Percentiles rank a stretch among this genome's conserved stretches.
Evolutionary conservation across 2,329 filamentous ascomycete genomes (phyloP).

Genomic region (Xylariaceae sp.): DNA sequence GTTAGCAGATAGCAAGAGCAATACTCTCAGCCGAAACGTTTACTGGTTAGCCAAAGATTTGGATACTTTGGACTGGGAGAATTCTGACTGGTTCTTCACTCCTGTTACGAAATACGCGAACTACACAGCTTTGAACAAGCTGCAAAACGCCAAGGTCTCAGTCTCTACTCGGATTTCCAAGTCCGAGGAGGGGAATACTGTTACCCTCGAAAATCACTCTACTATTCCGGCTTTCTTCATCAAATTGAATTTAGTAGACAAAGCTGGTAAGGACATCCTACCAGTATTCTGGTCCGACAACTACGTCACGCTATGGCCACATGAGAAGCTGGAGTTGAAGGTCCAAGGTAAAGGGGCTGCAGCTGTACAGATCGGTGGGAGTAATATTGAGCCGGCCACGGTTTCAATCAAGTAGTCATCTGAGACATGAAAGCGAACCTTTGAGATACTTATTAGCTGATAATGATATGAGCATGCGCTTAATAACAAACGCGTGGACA

Average conservation of each 20-base stretch:
- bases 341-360: slow-evolving; percentile 39
- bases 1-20: slow-evolving; percentile 45
- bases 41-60: slow-evolving; percentile 61
- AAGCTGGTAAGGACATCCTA: slow-evolving; percentile 51
- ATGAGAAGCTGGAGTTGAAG: slow-evolving; percentile 54
- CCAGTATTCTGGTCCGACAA: slow-evolving; percentile 68
- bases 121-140: slow-evolving; percentile 51
- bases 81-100: slow-evolving; percentile 65
- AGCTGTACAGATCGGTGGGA: slow-evolving; percentile 39
- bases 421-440: too few species aligned
- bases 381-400: slow-evolving; percentile 32
- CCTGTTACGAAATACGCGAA: slow-evolving; percentile 60
- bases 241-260: slow-evolving; percentile 56
- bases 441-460: too few species aligned
- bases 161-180: slow-evolving; percentile 32
- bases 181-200: slow-evolving; percentile 16
- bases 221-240: slow-evolving; percentile 64
- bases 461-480: too few species aligned
- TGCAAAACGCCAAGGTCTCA: slow-evolving; percentile 48
- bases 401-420: not conserved
- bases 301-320: slow-evolving; percentile 66
- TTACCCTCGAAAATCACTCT: slow-evolving; percentile 60
- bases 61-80: slow-evolving; percentile 62
- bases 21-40: slow-evolving; percentile 60
- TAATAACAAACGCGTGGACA: too few species aligned